Conservation (phyloP, 106 monocot genomes). For the Vanilla planifolia region DNA sequence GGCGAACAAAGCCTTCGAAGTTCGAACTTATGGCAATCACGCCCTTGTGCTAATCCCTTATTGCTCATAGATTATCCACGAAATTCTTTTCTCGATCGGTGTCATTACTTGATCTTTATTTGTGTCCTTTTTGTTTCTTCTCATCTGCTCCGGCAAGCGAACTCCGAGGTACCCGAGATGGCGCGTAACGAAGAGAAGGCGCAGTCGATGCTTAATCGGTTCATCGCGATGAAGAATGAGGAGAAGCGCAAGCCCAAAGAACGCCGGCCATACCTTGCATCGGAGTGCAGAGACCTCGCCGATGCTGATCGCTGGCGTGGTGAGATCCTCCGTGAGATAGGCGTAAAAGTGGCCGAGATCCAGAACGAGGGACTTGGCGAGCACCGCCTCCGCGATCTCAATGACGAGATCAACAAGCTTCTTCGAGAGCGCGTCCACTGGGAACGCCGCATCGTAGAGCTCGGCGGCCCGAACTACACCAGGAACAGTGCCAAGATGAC, state of each 20-base stretch:
- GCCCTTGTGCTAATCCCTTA: too few relatives aligned
- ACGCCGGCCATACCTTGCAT: conserved; percentile 87
- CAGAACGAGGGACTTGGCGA: conserved; percentile 95
- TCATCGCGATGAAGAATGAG: conserved; percentile 94
- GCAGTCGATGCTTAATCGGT: conserved; percentile 98
- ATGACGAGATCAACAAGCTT: conserved; percentile 99
- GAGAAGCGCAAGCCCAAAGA: conserved; percentile 95
- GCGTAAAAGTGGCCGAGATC: conserved; percentile 90
- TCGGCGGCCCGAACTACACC: conserved; percentile 76
- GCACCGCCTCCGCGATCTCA: conserved; percentile 91
- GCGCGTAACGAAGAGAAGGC: conserved; percentile 99
- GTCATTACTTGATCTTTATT: too few relatives aligned
- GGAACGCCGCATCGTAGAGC: conserved; percentile 86
- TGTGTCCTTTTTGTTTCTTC: too few relatives aligned
- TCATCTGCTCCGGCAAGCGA: not conserved
- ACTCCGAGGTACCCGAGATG: conserved; percentile 21
- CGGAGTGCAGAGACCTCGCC: conserved; percentile 98
- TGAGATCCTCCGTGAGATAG: conserved; percentile 89
- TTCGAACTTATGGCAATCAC: too few relatives aligned
- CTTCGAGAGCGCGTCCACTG: conserved; percentile 81
- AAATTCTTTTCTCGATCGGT: too few relatives aligned
- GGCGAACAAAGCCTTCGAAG: too few relatives aligned
- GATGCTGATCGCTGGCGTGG: conserved; percentile 87
- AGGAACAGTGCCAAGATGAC: conserved; percentile 68
- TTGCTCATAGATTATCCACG: too few relatives aligned